These are phyloP conservation scores for Coniophora puteana DNA, from an alignment of 1,284 basidiomycete species.

Conservation along the genomic window DNA sequence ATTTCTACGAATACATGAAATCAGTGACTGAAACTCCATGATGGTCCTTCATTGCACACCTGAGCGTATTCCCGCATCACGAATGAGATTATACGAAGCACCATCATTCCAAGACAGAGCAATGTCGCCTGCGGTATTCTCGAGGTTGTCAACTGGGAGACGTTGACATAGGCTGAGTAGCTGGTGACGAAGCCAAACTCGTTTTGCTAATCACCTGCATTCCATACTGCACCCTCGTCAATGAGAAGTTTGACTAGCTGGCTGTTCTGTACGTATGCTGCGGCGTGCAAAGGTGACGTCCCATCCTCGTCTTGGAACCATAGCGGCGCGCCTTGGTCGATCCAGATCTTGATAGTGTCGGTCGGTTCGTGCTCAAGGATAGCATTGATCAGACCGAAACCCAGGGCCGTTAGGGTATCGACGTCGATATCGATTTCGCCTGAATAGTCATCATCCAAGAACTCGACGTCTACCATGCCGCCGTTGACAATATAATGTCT, in stretches of 20 bases:
- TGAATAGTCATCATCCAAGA: too few relatives aligned
- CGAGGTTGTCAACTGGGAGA: conserved; percentile 65
- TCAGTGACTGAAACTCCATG: conserved; percentile 7
- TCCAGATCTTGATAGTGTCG: conserved; percentile 46
- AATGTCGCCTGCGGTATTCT: conserved; percentile 85
- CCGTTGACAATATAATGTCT: conserved; percentile 10
- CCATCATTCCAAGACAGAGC: conserved; percentile 81
- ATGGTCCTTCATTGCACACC: conserved; percentile 40
- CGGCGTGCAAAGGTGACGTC: conserved; percentile 85
- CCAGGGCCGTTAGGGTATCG: conserved; percentile 44
- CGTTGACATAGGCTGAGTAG: too few relatives aligned
- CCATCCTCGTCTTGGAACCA: conserved; percentile 91
- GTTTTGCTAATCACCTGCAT: conserved; percentile 78
- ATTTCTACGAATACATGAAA: conserved; percentile 46
- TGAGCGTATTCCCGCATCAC: conserved; percentile 84
- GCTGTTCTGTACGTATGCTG: conserved; percentile 70
- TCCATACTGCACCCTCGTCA: conserved; percentile 89
- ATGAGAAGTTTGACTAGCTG: conserved; percentile 67
- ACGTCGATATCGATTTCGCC: conserved; percentile 36
- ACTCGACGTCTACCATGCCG: conserved; percentile 18
- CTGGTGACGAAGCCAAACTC: too few relatives aligned
- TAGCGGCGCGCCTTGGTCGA: conserved; percentile 77
- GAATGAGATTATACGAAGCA: conserved; percentile 70
- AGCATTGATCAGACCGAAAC: conserved; percentile 52
- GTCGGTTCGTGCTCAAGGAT: conserved; percentile 52